phyloP scores from a whole-genome alignment of 208 protist genomes.

The Leishmania arabica region DNA sequence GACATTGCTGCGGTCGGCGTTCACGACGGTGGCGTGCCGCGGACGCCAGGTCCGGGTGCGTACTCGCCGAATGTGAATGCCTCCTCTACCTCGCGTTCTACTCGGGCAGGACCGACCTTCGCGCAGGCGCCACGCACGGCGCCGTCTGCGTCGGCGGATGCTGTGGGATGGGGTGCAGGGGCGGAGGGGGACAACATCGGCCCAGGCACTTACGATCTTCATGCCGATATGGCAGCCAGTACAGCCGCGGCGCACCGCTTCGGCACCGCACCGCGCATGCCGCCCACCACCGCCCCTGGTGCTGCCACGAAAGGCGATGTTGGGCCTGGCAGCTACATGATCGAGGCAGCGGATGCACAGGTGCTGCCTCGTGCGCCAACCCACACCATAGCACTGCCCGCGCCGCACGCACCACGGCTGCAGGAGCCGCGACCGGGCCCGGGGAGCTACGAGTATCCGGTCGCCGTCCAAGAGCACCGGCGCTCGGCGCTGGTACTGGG shows the following conservation, averaged over 20 bases:
- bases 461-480: constrained; percentile 18
- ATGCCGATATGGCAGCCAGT: not conserved
- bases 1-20: not conserved
- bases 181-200: constrained; percentile 23
- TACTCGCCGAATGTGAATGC: constrained; percentile 41
- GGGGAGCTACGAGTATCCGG: constrained; percentile 45
- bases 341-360: constrained; percentile 13
- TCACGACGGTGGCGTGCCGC: not conserved
- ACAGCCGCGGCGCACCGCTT: constrained; percentile 10
- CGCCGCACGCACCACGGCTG: not conserved
- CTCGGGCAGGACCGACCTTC: constrained; percentile 30
- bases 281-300: not conserved
- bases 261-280: constrained; percentile 31
- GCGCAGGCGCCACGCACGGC: constrained; percentile 17
- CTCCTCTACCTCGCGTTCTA: constrained; percentile 10
- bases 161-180: too few species aligned
- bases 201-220: constrained; percentile 52
- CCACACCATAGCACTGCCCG: constrained; percentile 9
- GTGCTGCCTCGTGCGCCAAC: constrained; percentile 28
- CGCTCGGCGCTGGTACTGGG: constrained; percentile 18
- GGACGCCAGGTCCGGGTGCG: constrained; percentile 44
- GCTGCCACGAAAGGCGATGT: constrained; percentile 4
- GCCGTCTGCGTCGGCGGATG: not conserved
- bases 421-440: constrained; percentile 29
- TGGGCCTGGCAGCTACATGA: constrained; percentile 35